Base-by-base conservation (phyloP, 2,329 filamentous ascomycete species). In the Sordariomycetes sp. region DNA sequence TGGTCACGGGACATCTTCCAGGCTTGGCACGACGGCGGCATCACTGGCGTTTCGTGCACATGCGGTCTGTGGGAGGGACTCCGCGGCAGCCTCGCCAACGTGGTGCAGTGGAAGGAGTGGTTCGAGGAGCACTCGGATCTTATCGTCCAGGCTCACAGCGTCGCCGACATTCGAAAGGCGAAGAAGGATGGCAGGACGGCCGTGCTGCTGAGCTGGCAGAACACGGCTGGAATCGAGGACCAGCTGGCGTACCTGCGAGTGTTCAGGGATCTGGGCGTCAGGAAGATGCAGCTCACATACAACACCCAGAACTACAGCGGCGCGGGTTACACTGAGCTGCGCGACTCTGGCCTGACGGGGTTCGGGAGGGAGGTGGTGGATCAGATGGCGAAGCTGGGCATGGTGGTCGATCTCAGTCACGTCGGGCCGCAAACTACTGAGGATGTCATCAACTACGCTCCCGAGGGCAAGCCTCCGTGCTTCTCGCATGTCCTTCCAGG, bases 241-340 rank as follows among this genome's bases (percentile, higher is more conserved):
- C 48, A 54, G 30, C 43, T 58, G 15, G 45, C 58, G 31, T 58
- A 60, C 39, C 41, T 62, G 10, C 42, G 58, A 8, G 52, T 63
- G 5, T 61, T 62, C 42, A 48, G 54, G 12, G 57, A 62, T 33
- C 43, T 61, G 12, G 58, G 57, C 20, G 57, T 63, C 8, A 49
- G 53, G 12, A 60, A 62, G 40, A 61, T 61, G 58, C 58, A 62
- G 41, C 47, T 63, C 30, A 62, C 58, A 2, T 61, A 60, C 47
- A 63, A 61, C 35, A 59, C 57, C 6, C 56, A 61, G 30, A 61
- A 61, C 40, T 61, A 61, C 46, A 55, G 53, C 7, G 57, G 58
- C 7, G 51, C 55, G 2, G 57, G 58, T 1, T 61, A 61, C 40
- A 58, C 57, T 0, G 58, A 61, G 40, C 35, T 53, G 4, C 46